Evolutionary conservation across 495 filamentous ascomycete species (phyloP), one percentile per base, ranked within the genome.

Genomic region (Sabuloglossum arenarium): DNA sequence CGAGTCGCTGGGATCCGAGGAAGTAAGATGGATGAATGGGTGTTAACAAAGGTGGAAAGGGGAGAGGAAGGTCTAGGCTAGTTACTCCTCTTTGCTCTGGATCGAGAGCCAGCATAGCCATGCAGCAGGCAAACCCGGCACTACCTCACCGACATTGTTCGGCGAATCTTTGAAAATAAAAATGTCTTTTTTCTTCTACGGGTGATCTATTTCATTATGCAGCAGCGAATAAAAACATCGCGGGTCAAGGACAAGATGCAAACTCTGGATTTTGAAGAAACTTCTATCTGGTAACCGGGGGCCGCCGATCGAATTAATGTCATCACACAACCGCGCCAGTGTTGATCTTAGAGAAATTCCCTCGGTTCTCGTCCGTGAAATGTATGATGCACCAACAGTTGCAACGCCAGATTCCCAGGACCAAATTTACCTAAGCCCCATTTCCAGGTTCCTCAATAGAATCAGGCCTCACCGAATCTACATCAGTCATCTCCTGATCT

Each of bases 401-500:
- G 45, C 45, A 47, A 47, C 45, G 45, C 45, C 45, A 47, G 19
- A 24, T 47, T 24, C 45, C 8, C 45, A 47, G 19, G 45, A 24
- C 24, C 10, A 24, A 24, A 47, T 27, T 27, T 23, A 10, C 23
- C 45, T 47, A 47, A 47, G 45, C 45, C n/a, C 45, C 45, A 37
- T 37, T 37, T 37, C 34, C 34, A 23, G 45, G 12, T n/a, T 47
- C 45, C 12, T 47, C 45, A 47, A 47, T 24, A 8, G 45, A 47
- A 47, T 54, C 52, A 42, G 52, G 52, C 21, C 31, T 54, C 27
- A 54, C 27, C 0, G 71, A 63, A 45, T 77, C 75, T 0, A 73
- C 75, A 57, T 79, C 76, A 21, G 73, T 70, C 76, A 79, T 79
- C 58, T 76, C 75, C 24, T 47, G 45, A 12, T 56, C 54, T 12